phyloP scores from a whole-genome alignment of 768 basidiomycete species.

The Boletus coccyginus region DNA sequence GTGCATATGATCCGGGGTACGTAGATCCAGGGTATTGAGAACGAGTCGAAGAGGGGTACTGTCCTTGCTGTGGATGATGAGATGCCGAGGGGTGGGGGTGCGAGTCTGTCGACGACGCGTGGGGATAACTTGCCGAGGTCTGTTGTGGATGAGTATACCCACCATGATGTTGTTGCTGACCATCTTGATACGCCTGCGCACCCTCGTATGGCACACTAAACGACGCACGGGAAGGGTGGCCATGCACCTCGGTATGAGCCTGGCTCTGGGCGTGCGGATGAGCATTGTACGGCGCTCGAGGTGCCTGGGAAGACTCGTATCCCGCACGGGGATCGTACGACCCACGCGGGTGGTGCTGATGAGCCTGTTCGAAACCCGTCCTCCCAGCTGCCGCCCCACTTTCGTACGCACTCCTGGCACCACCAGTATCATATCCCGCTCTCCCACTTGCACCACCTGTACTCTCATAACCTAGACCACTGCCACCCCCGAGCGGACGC shows the following conservation, averaged over 20 bases:
- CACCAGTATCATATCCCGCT: conserved; percentile 18
- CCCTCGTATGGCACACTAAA: conserved; percentile 27
- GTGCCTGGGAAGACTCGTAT: conserved; percentile 26
- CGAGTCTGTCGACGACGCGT: conserved; percentile 19
- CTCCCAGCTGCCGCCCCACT: conserved; percentile 11
- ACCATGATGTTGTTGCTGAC: conserved; percentile 22
- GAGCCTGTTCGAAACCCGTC: conserved; percentile 23
- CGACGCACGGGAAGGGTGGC: conserved; percentile 14
- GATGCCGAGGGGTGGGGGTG: conserved; percentile 20
- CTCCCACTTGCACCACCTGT: conserved; percentile 16
- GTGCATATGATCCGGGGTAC: conserved; percentile 29
- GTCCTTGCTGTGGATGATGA: conserved; percentile 23
- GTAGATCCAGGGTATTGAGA: conserved; percentile 24
- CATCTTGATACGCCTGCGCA: conserved; percentile 27
- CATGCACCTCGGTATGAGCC: conserved; percentile 20
- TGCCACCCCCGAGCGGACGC: conserved; percentile 10
- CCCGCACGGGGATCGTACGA: conserved; percentile 25
- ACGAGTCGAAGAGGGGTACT: conserved; percentile 25
- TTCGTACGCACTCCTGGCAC: conserved; percentile 22
- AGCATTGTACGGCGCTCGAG: conserved; percentile 18
- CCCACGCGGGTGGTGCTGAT: conserved; percentile 26
- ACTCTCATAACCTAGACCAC: conserved; percentile 16
- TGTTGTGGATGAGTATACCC: conserved; percentile 22
- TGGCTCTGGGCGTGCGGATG: conserved; percentile 17
- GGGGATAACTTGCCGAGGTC: conserved; percentile 15